Evolutionary conservation across 306 rosid species (phyloP).

Genomic region (Pterocarpus macrocarpus): DNA sequence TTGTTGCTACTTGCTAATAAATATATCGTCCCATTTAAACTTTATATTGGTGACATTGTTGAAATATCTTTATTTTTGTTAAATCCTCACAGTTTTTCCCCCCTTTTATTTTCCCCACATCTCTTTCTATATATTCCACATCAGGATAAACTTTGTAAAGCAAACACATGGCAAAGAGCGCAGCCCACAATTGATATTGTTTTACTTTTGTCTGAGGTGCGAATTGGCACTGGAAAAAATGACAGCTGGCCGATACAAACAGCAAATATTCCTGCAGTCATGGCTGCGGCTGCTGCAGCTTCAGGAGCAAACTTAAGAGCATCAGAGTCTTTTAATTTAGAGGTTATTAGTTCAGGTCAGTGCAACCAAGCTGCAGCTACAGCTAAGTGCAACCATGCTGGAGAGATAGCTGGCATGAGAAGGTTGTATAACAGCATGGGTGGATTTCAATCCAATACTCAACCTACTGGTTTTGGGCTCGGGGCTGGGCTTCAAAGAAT

Average conservation of each 20-base stretch:
- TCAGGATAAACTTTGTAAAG: constrained; percentile 96
- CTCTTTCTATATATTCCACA: constrained; percentile 33
- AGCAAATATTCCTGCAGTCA: constrained; percentile 92
- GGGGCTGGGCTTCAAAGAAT: constrained; percentile 91
- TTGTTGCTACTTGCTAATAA: constrained; percentile 35
- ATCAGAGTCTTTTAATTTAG: constrained; percentile 91
- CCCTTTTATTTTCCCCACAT: not conserved
- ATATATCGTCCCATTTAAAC: constrained; percentile 18
- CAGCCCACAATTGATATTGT: constrained; percentile 94
- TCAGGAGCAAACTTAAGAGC: constrained; percentile 92
- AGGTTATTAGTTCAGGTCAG: constrained; percentile 94
- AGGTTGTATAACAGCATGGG: constrained; percentile 96
- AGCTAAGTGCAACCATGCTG: constrained; percentile 95
- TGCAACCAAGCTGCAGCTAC: constrained; percentile 95
- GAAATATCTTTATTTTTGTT: constrained; percentile 10
- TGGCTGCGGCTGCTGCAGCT: constrained; percentile 98
- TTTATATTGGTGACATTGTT: constrained; percentile 11
- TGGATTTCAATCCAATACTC: constrained; percentile 78
- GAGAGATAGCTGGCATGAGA: constrained; percentile 99
- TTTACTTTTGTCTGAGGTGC: constrained; percentile 91
- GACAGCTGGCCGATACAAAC: constrained; percentile 87
- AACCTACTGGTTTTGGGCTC: constrained; percentile 78
- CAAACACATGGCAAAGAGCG: constrained; percentile 93
- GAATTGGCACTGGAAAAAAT: constrained; percentile 91
- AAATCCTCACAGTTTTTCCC: constrained; percentile 36